phyloP scores from a whole-genome alignment of 768 basidiomycete species.

The Mycena metata region DNA sequence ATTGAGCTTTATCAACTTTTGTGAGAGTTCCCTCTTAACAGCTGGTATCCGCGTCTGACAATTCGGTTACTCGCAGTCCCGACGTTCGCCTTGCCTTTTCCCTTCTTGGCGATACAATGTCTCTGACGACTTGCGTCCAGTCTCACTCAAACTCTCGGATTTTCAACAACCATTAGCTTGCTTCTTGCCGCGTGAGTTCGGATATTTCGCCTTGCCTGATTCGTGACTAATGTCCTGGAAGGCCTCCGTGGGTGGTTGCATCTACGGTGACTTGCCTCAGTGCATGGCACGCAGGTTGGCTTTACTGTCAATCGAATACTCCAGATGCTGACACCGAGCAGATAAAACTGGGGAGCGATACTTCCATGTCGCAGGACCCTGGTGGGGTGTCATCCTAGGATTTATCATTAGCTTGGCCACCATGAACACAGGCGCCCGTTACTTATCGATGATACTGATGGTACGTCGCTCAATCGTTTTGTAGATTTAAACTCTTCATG shows the following conservation, averaged over 20 bases:
- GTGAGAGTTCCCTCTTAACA: slow-evolving; percentile 4
- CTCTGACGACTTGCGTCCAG: slow-evolving; percentile 45
- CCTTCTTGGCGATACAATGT: neutral
- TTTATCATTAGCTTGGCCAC: slow-evolving; percentile 74
- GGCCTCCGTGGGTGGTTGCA: slow-evolving; percentile 75
- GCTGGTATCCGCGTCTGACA: no score
- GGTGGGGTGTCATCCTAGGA: slow-evolving; percentile 73
- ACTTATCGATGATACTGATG: slow-evolving; percentile 76
- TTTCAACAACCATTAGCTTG: slow-evolving; percentile 69
- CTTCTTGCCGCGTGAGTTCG: slow-evolving; percentile 73
- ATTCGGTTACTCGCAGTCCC: slow-evolving; percentile 49
- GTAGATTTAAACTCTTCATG: no score
- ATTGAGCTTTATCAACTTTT: slow-evolving; percentile 73
- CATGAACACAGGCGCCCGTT: slow-evolving; percentile 64
- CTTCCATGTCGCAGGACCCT: slow-evolving; percentile 69
- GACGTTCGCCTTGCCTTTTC: slow-evolving; percentile 49
- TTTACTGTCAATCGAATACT: neutral
- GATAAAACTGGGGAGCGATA: slow-evolving; percentile 75
- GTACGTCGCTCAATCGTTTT: no score
- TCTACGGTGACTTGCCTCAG: slow-evolving; percentile 63
- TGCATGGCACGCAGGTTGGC: slow-evolving; percentile 65
- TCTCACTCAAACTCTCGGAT: slow-evolving; percentile 71
- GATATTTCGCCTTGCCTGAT: no score
- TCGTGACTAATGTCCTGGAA: no score
- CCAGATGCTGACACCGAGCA: slow-evolving; percentile 21